These are phyloP conservation scores for Chaetomiaceae sp. DNA, from an alignment of 2,329 filamentous ascomycete genomes.

Conservation along the genomic window DNA sequence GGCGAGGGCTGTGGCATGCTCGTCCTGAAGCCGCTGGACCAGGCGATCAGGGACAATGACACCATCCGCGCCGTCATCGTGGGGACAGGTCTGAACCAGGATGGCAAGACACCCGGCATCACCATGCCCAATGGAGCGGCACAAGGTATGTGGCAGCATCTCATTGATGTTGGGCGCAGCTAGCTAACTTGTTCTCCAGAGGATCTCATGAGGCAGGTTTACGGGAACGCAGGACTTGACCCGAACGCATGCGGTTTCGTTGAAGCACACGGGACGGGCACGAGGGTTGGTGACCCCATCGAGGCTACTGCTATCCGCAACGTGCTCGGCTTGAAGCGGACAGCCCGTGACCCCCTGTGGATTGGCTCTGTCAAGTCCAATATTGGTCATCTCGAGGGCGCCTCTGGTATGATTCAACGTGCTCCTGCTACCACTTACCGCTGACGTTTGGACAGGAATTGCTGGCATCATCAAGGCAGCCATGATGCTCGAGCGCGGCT, in stretches of 20 bases:
- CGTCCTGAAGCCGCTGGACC: constrained; percentile 13
- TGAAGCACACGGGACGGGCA: constrained; percentile 35
- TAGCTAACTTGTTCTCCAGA: too few species aligned
- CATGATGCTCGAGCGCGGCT: not conserved
- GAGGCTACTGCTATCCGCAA: constrained; percentile 3
- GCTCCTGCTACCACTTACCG: too few species aligned
- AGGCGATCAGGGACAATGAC: constrained; percentile 28
- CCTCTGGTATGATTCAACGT: not conserved
- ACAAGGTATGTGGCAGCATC: too few species aligned
- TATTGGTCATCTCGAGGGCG: not conserved
- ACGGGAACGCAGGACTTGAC: constrained; percentile 3
- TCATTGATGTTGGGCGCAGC: not conserved
- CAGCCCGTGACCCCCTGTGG: not conserved
- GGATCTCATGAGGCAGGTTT: constrained; percentile 11
- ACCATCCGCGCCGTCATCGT: constrained; percentile 32
- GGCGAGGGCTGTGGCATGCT: not conserved
- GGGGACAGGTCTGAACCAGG: constrained; percentile 23
- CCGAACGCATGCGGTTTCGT: constrained; percentile 6
- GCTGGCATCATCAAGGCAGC: not conserved
- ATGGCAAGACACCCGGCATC: constrained; percentile 8
- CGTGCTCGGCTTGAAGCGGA: not conserved
- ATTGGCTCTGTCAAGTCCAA: constrained; percentile 1
- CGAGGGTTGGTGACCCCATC: constrained; percentile 6
- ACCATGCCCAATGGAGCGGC: too few species aligned
- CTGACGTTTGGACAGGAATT: too few species aligned